Conservation (phyloP, 2,329 filamentous ascomycete species). For the Phaeoacremonium minimum region DNA sequence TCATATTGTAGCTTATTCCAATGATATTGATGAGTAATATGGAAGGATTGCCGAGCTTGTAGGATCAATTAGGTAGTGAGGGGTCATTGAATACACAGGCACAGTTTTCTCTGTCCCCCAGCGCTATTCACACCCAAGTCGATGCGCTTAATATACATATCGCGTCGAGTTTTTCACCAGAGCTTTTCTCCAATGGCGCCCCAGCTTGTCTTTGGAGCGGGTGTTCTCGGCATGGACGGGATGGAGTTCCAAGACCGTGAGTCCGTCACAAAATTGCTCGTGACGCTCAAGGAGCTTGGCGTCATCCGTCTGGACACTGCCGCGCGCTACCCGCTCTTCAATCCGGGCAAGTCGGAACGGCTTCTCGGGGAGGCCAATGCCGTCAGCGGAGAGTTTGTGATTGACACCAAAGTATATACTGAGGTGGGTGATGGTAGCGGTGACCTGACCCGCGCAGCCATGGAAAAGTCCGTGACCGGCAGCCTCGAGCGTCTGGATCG, state of each 20-base stretch:
- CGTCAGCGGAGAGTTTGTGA: constrained; percentile 14
- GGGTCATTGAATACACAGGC: no score
- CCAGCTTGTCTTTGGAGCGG: constrained; percentile 21
- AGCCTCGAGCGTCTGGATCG: constrained; percentile 21
- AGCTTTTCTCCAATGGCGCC: constrained; percentile 13
- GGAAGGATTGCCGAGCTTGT: no score
- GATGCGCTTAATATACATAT: not conserved
- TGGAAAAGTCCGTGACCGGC: constrained; percentile 17
- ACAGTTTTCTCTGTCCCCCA: no score
- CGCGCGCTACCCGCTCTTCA: constrained; percentile 24
- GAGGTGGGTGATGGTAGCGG: constrained; percentile 21
- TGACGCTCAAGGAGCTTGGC: constrained; percentile 10
- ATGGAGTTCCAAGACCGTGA: constrained; percentile 18
- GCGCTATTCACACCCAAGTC: no score
- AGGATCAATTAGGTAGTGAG: no score
- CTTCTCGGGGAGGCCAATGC: constrained; percentile 22
- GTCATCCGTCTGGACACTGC: constrained; percentile 14
- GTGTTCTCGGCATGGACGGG: constrained; percentile 18
- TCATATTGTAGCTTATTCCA: no score
- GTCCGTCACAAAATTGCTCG: constrained; percentile 12
- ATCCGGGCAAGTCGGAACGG: constrained; percentile 23
- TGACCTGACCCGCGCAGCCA: constrained; percentile 17
- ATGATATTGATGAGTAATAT: no score
- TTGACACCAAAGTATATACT: constrained; percentile 30
- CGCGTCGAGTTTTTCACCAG: not conserved